Base-by-base conservation (phyloP, 257 asterid genomes). In the Eucommia ulmoides region DNA sequence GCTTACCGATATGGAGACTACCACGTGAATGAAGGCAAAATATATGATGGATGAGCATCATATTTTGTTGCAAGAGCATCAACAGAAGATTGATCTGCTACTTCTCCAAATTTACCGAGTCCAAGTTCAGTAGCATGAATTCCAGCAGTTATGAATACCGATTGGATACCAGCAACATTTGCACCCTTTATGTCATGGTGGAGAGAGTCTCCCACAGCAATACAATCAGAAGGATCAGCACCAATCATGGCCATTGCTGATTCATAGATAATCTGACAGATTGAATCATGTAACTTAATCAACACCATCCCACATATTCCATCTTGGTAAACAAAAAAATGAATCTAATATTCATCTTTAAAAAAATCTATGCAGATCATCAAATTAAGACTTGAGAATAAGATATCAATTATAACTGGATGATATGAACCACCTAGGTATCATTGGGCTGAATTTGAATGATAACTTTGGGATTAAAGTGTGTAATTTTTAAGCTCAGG, bases 151-250 rank as follows among this genome's bases (percentile, higher is more conserved):
- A 76, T 60, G 56, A 89, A 72, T 55, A 59, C 84, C 10, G 96
- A 85, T 23, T 75, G 63, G 33, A 85, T 77, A 22, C 87, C 88
- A 25, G 84, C 89, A 33, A 38, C 63, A 61, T 83, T 80, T 61
- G 94, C 96, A 41, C 98, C 98, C 72, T 76, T 85, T 58, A 89
- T 77, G 58, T 89, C 98, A 60, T 89, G 98, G 81, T 89, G 98
- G 45, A 85, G 86, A 21, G 98, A 83, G 65, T 89, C 96, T 17
- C 98, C 98, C 20, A 89, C 82, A 25, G 92, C 96, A 50, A 89
- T 65, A 67, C 98, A 85, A 50, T 78, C 82, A 54, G 83, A 73
- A 64, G 80, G 81, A 26, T 77, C 86, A 50, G 61, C 78, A 41
- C 78, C 81, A 51, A 70, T 74, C 88, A 82, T 78, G 55, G 57